Evolutionary conservation across 2,329 filamentous ascomycete species (phyloP).

Genomic region (Neofusicoccum laricinum): DNA sequence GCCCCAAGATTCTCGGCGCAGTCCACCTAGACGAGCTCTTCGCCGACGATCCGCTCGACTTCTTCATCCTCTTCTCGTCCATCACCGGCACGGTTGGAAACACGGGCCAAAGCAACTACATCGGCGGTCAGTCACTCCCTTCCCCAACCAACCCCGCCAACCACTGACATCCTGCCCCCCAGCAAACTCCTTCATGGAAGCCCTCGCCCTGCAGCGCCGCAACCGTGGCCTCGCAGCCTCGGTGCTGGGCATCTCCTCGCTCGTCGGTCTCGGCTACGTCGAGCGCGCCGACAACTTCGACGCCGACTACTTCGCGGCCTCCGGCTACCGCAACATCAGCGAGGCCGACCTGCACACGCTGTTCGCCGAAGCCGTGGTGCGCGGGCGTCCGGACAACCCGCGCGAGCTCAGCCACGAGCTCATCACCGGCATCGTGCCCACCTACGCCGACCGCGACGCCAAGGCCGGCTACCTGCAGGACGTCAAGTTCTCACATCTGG

Average conservation of each 20-base stretch:
- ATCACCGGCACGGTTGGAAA: conserved; percentile 18
- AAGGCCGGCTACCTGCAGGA: no score
- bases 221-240: conserved; percentile 39
- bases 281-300: background rate
- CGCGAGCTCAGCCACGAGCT: conserved; percentile 7
- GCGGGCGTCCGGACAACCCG: background rate
- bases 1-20: conserved; percentile 23
- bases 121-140: conserved; percentile 8
- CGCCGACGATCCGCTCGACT: conserved; percentile 20
- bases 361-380: conserved; percentile 53
- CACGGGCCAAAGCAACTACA: conserved; percentile 23
- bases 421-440: background rate
- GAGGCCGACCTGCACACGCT: conserved; percentile 53
- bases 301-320: background rate
- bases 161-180: no score
- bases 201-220: conserved; percentile 37
- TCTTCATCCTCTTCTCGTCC: conserved; percentile 28
- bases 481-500: no score
- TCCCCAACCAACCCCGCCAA: no score
- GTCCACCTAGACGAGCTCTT: conserved; percentile 21
- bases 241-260: conserved; percentile 37
- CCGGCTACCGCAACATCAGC: conserved; percentile 30
- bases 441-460: no score
- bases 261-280: conserved; percentile 46
- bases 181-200: conserved; percentile 38